These are phyloP conservation scores for Poterioochromonas sp. DNA, from an alignment of 352 stramenopile species.

Conservation along the genomic window DNA sequence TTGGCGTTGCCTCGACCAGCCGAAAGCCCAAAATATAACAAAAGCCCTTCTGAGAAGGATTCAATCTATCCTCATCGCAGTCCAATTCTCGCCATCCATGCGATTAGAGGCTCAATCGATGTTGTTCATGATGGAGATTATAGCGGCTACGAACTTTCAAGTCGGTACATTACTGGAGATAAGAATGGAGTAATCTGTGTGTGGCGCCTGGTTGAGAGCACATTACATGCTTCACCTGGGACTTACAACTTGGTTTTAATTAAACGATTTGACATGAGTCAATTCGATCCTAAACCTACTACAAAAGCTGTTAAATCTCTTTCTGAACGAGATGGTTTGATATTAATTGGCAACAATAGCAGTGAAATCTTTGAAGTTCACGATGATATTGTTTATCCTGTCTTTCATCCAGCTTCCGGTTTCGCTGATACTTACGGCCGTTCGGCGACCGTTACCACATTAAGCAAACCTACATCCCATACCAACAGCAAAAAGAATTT, in stretches of 20 bases:
- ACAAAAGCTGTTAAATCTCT: background rate
- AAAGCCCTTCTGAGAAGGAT: no score
- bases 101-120: background rate
- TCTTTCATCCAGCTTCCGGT: background rate
- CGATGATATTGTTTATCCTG: no score
- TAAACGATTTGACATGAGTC: background rate
- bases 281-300: background rate
- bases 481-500: no score
- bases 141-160: background rate
- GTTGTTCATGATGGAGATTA: background rate
- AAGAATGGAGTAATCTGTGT: constrained; percentile 1
- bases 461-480: background rate
- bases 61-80: background rate
- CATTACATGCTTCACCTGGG: background rate
- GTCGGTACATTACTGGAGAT: constrained; percentile 21
- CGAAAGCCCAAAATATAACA: no score
- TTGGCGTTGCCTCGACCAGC: no score
- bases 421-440: no score
- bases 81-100: background rate
- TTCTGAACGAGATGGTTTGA: constrained; percentile 22
- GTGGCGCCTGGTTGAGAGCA: constrained; percentile 18
- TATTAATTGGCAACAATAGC: constrained; percentile 9
- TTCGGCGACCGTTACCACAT: no score
- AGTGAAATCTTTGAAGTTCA: constrained; percentile 34
- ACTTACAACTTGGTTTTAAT: background rate